phyloP scores from a whole-genome alignment of 106 monocot species.

The Platanthera zijinensis region DNA sequence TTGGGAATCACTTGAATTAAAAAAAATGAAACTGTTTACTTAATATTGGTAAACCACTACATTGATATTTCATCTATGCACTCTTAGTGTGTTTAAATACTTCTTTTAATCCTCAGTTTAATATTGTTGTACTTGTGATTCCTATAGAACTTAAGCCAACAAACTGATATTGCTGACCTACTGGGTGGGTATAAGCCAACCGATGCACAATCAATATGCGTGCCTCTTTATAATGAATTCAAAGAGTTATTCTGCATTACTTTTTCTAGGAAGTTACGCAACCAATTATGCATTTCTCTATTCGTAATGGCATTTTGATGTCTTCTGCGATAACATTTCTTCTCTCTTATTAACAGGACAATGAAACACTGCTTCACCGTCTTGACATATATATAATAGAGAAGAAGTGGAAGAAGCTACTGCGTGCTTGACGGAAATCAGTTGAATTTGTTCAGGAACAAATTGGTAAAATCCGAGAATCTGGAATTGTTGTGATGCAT shows the following conservation, averaged over 20 bases:
- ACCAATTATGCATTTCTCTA: not conserved
- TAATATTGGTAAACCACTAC: not conserved
- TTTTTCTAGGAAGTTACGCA: constrained; percentile 43
- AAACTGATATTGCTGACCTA: constrained; percentile 88
- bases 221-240: constrained; percentile 74
- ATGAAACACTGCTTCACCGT: constrained; percentile 35
- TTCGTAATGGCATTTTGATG: not conserved
- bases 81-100: not conserved
- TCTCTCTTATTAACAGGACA: constrained; percentile 31
- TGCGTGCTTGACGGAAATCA: constrained; percentile 30
- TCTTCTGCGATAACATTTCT: not conserved
- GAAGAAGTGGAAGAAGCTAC: constrained; percentile 78
- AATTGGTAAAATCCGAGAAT: constrained; percentile 14
- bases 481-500: too few species aligned
- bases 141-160: constrained; percentile 85
- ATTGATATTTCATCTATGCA: not conserved
- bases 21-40: too few species aligned
- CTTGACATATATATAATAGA: constrained; percentile 46
- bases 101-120: constrained; percentile 1
- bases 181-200: constrained; percentile 90
- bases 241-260: constrained; percentile 51
- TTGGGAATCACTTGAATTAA: too few species aligned
- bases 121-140: constrained; percentile 8
- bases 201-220: constrained; percentile 63
- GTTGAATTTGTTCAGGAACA: constrained; percentile 21